These are phyloP conservation scores for Fraxinus sp. DNA, from an alignment of 305 asterid species.

Conservation along the genomic window DNA sequence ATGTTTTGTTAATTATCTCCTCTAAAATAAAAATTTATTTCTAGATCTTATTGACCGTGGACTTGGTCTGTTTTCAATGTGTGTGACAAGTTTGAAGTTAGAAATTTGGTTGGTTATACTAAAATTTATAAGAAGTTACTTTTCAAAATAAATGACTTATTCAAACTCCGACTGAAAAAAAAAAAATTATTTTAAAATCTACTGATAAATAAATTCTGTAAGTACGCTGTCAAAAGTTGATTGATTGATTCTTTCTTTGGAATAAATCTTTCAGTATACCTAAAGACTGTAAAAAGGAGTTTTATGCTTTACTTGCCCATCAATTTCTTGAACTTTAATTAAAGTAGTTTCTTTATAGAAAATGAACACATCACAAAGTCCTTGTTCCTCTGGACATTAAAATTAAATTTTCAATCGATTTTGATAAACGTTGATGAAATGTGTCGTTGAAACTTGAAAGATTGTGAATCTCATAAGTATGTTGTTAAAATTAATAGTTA, in stretches of 20 bases:
- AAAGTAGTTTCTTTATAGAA: neutral
- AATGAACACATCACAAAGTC: neutral
- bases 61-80: neutral
- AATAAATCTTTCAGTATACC: neutral
- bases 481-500: no score
- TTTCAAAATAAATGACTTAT: neutral
- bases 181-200: neutral
- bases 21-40: neutral
- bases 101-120: neutral
- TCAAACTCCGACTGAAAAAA: neutral
- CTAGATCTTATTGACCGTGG: neutral
- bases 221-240: neutral
- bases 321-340: neutral
- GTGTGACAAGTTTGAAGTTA: neutral
- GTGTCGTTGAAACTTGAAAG: no score
- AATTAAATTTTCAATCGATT: no score
- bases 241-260: neutral
- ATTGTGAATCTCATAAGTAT: neutral
- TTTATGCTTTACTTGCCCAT: slow-evolving; percentile 5
- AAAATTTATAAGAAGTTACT: neutral
- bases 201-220: neutral
- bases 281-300: neutral
- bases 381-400: neutral
- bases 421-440: no score
- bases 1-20: neutral